Base-by-base conservation (phyloP, 1,284 basidiomycete species). In the Sporisorium reilianum region DNA sequence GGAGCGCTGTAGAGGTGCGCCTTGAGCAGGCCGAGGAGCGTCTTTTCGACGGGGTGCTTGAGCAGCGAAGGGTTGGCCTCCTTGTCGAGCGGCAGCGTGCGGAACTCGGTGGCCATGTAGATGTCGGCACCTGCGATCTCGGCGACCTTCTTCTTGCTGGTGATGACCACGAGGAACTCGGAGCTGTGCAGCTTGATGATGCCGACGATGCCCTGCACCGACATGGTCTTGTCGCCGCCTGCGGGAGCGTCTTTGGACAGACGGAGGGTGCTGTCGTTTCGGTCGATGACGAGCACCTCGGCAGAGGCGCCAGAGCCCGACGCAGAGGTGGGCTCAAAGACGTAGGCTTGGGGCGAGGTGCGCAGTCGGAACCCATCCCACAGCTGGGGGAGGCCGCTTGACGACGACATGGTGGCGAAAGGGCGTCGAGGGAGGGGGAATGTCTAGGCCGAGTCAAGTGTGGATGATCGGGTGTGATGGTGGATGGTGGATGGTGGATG, bases 101-200 rank as follows among this genome's bases (percentile, higher is more conserved):
- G 91, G 86, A 95, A 98, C 82, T 95, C 93, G 34, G 92, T 93
- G 16, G 94, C 93, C 56, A 91, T 90, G 87, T 92, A 98, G 79
- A 99, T 88, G 61, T 94, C 91, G 76, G 95, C 90, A 3, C 91
- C 90, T 86, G 95, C 90, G 59, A 98, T 87, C 63, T 90, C 89
- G 23, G 92, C 92, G 65, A 90, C 90, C 40, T 91, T 90, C 76
- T 92, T 91, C 61, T 94, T 90, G 50, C 90, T 91, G 51, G 94
- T 97, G 77, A 98, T 89, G 54, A 97, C 89, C 69, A 99, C 89
- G 54, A 99, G 86, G 86, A 97, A 98, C 86, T 98, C 95, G 50
- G 74, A 77, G 30, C 61, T 79, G 61, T 79, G 79, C 30, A 83
- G 75, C 55, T 71, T 75, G 67, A 82, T 77, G 61, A 80, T 64